Evolutionary conservation across 495 filamentous ascomycete species (phyloP).

Genomic region (Aspergillus kassunensis): DNA sequence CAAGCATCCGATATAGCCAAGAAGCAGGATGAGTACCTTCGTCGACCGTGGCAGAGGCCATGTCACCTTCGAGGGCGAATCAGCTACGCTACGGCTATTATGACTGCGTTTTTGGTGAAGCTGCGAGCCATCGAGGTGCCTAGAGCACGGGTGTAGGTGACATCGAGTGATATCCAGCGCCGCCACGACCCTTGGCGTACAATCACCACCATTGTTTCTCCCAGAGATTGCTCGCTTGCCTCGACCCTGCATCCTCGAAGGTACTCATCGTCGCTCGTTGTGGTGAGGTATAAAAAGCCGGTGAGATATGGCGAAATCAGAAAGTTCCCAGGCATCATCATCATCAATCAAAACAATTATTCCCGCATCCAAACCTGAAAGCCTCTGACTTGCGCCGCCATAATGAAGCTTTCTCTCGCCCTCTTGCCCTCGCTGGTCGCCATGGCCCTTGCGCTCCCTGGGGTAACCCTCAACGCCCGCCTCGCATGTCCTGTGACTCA

Average conservation of each 20-base stretch:
- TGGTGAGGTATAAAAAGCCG: no score
- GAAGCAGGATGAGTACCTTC: not conserved
- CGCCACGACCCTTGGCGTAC: not conserved
- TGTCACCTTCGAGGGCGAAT: not conserved
- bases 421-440: not conserved
- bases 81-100: not conserved
- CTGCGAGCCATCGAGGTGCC: not conserved
- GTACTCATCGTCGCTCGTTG: no score
- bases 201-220: not conserved
- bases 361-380: not conserved
- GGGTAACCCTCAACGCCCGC: not conserved
- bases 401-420: not conserved
- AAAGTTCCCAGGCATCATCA: no score
- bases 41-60: not conserved
- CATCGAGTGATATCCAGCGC: no score
- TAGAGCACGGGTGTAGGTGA: not conserved
- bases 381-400: not conserved
- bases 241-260: no score
- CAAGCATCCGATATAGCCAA: conserved; percentile 1
- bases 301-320: no score
- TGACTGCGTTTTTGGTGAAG: no score
- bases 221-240: not conserved
- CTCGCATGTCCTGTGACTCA: not conserved
- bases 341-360: not conserved
- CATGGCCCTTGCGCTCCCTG: not conserved